phyloP scores from a whole-genome alignment of 345 rosid genomes.

The Odontarrhena argentea region DNA sequence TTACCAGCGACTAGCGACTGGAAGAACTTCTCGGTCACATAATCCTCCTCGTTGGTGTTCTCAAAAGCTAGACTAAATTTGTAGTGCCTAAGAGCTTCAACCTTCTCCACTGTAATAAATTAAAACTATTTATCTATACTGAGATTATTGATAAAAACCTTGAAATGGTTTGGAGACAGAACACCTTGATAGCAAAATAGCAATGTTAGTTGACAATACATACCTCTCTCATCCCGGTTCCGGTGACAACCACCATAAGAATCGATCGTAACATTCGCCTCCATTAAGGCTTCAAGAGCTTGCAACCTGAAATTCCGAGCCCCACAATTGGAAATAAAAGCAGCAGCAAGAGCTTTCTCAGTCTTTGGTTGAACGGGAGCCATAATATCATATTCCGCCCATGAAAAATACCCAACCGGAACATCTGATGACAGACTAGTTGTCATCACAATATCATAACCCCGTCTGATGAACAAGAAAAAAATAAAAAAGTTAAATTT shows the following conservation, averaged over 20 bases:
- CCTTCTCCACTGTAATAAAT: constrained; percentile 40
- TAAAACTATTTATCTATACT: background rate
- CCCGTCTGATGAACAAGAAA: constrained; percentile 52
- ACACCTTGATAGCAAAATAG: constrained; percentile 1
- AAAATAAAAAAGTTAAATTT: background rate
- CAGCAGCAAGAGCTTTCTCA: constrained; percentile 84
- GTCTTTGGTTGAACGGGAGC: constrained; percentile 82
- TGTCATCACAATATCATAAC: constrained; percentile 79
- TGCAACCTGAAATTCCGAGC: constrained; percentile 83
- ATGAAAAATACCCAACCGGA: constrained; percentile 95
- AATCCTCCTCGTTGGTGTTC: constrained; percentile 98
- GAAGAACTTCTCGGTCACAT: constrained; percentile 92
- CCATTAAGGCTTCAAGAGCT: constrained; percentile 75
- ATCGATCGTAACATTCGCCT: constrained; percentile 58
- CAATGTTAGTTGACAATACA: background rate
- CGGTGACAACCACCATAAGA: constrained; percentile 89
- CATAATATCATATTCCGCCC: constrained; percentile 96
- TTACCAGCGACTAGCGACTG: constrained; percentile 95
- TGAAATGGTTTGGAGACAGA: background rate
- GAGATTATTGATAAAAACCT: background rate
- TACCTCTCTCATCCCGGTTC: constrained; percentile 74
- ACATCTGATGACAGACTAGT: constrained; percentile 97
- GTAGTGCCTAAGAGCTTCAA: constrained; percentile 79
- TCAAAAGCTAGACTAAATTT: constrained; percentile 96
- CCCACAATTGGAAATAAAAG: constrained; percentile 88